Evolutionary conservation across 129 eudicot genomes (phyloP).

Genomic region (Helichrysum umbraculigerum): DNA sequence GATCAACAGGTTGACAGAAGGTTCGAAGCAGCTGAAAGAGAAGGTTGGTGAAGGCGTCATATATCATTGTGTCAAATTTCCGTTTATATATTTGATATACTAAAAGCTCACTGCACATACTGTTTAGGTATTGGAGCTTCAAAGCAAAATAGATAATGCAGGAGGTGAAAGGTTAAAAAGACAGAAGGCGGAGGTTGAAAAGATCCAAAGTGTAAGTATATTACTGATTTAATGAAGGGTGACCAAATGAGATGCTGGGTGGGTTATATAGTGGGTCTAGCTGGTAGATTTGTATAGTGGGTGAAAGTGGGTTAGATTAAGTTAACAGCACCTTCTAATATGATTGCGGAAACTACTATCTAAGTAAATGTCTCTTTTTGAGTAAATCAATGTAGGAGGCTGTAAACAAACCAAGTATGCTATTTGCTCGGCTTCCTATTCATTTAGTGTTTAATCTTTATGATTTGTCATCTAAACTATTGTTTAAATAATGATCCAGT

Average conservation of each 20-base stretch:
- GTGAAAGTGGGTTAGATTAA: background rate
- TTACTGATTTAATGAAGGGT: too few species aligned
- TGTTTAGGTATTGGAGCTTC: slow-evolving; percentile 75
- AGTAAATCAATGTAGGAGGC: background rate
- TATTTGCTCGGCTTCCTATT: too few species aligned
- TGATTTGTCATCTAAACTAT: too few species aligned
- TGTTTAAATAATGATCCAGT: too few species aligned
- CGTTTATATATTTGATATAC: slow-evolving; percentile 16
- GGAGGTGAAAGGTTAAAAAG: slow-evolving; percentile 82
- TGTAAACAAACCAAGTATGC: too few species aligned
- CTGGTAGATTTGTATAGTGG: too few species aligned
- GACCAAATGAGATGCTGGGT: too few species aligned
- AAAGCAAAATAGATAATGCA: slow-evolving; percentile 86
- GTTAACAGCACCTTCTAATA: background rate
- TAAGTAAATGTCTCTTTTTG: background rate
- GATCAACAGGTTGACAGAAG: slow-evolving; percentile 60
- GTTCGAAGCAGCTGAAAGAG: slow-evolving; percentile 70
- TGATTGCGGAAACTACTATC: background rate
- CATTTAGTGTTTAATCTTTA: too few species aligned
- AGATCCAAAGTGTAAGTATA: slow-evolving; percentile 79
- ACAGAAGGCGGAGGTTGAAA: slow-evolving; percentile 68
- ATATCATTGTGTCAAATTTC: background rate
- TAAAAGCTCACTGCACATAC: background rate
- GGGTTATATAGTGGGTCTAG: background rate
- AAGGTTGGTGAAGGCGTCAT: slow-evolving; percentile 47